Evolutionary conservation across 1,284 basidiomycete genomes (phyloP).

Genomic region (Papiliotrema flavescens): DNA sequence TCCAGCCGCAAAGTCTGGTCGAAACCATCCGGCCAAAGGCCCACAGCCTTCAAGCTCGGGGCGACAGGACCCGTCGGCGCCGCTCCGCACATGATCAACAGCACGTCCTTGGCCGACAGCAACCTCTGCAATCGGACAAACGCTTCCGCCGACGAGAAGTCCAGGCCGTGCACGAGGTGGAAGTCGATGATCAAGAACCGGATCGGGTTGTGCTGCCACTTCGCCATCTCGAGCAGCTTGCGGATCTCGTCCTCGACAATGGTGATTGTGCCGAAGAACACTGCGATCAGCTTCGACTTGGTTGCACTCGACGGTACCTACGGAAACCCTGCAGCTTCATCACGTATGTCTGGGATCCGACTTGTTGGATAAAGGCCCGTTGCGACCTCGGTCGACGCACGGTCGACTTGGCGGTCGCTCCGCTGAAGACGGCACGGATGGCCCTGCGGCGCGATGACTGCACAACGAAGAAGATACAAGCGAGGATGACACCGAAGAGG

Average conservation of each 20-base stretch:
- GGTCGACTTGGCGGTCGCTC: slow-evolving; percentile 79
- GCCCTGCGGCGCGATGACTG: slow-evolving; percentile 81
- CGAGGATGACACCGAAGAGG: slow-evolving; percentile 84
- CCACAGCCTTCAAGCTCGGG: slow-evolving; percentile 67
- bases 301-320: slow-evolving; percentile 17
- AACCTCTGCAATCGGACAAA: slow-evolving; percentile 88
- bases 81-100: slow-evolving; percentile 86
- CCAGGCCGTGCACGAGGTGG: slow-evolving; percentile 79
- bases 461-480: slow-evolving; percentile 93
- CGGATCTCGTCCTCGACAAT: slow-evolving; percentile 68
- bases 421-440: slow-evolving; percentile 75
- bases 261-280: slow-evolving; percentile 95
- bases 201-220: slow-evolving; percentile 75
- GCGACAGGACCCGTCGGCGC: slow-evolving; percentile 61
- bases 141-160: slow-evolving; percentile 92
- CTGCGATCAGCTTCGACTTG: slow-evolving; percentile 11
- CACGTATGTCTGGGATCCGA: slow-evolving; percentile 87
- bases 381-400: slow-evolving; percentile 86
- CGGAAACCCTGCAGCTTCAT: slow-evolving; percentile 76
- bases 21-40: slow-evolving; percentile 60
- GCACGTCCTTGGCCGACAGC: slow-evolving; percentile 69
- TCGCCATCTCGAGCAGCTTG: slow-evolving; percentile 68
- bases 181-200: slow-evolving; percentile 87
- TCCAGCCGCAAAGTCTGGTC: slow-evolving; percentile 64
- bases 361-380: slow-evolving; percentile 81